Evolutionary conservation across 805 yeast species (phyloP).

Genomic region (Debaryomyces prosopidis): DNA sequence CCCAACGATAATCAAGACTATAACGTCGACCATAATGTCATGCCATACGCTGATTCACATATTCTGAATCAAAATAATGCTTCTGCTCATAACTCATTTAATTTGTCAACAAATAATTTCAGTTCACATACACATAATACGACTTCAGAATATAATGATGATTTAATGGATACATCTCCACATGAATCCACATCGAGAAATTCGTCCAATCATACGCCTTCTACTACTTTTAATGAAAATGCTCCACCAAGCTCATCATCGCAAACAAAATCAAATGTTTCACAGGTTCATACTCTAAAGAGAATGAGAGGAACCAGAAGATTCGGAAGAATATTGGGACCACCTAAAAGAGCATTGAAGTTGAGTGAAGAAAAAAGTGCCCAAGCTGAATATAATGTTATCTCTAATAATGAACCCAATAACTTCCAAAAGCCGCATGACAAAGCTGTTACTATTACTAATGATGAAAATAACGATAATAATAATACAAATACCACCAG

Average conservation of each 20-base stretch:
- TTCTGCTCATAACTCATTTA: conserved; percentile 13
- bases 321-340: conserved; percentile 44
- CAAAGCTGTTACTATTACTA: not conserved
- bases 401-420: not conserved
- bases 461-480: not conserved
- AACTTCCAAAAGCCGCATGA: not conserved
- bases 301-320: conserved; percentile 37
- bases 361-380: conserved; percentile 2
- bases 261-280: conserved; percentile 4
- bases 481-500: not conserved
- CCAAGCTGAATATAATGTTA: not conserved
- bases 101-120: conserved; percentile 9
- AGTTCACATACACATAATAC: conserved; percentile 11
- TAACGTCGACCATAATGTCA: conserved; percentile 4
- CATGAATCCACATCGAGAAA: conserved; percentile 10
- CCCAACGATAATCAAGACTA: conserved; percentile 4
- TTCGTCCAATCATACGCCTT: conserved; percentile 13
- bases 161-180: conserved; percentile 13
- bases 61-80: not conserved
- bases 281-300: conserved; percentile 18
- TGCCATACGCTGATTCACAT: not conserved
- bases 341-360: conserved; percentile 48
- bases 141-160: conserved; percentile 11
- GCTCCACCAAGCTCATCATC: conserved; percentile 3
- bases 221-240: conserved; percentile 9